A percentile compares a stretch with the other conserved stretches of the same genome.
Conservation (phyloP, 495 filamentous ascomycete species). For the Podospora pseudocomata region DNA sequence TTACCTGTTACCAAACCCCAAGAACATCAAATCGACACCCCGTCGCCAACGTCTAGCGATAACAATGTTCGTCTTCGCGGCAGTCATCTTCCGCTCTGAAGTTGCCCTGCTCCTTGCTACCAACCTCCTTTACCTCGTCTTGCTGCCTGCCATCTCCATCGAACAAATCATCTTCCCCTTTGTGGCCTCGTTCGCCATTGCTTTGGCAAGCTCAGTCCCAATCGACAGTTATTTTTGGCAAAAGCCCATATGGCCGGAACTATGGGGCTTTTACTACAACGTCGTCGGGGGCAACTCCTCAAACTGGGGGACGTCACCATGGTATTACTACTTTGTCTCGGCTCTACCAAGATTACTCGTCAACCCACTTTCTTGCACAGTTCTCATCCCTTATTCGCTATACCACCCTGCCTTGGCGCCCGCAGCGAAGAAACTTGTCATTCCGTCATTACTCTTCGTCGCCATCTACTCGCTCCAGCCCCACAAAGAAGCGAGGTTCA, state of each 20-base stretch:
- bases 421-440: conserved; percentile 50
- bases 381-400: conserved; percentile 66
- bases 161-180: conserved; percentile 64
- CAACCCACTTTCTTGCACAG: conserved; percentile 62
- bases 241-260: conserved; percentile 81
- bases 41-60: conserved; percentile 55
- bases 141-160: conserved; percentile 53
- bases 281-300: conserved; percentile 70
- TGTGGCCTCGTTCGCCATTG: conserved; percentile 55
- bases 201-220: conserved; percentile 62
- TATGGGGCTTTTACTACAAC: conserved; percentile 88
- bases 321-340: conserved; percentile 77
- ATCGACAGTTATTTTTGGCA: conserved; percentile 95
- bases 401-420: conserved; percentile 43
- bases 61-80: conserved; percentile 73
- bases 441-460: conserved; percentile 69
- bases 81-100: conserved; percentile 85
- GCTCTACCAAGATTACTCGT: conserved; percentile 78
- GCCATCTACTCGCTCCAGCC: conserved; percentile 77
- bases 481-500: conserved; percentile 96
- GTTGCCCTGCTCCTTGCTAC: conserved; percentile 73
- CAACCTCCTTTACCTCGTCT: conserved; percentile 55
- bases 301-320: conserved; percentile 83
- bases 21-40: conserved; percentile 29
- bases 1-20: conserved; percentile 58